A percentile compares a stretch with the other conserved stretches of the same genome.
These are phyloP conservation scores for Myxozyma nipponensis DNA, from an alignment of 805 yeast genomes.

Conservation along the genomic window DNA sequence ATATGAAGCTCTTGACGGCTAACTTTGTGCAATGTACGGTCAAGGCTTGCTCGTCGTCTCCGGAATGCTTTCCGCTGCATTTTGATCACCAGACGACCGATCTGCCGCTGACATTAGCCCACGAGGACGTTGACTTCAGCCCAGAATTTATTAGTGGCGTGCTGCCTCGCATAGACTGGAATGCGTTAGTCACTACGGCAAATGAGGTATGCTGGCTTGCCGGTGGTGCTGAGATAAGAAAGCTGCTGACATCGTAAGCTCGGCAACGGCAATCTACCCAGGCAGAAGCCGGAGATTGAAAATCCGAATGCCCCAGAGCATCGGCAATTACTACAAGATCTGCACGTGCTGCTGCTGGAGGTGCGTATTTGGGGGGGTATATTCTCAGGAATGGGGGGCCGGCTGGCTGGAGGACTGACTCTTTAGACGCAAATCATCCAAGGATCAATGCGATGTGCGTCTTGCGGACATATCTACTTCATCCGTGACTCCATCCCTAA, in stretches of 20 bases:
- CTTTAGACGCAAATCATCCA: slow-evolving; percentile 68
- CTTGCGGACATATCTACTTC: slow-evolving; percentile 82
- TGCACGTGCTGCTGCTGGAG: slow-evolving; percentile 75
- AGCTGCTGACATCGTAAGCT: slow-evolving; percentile 5
- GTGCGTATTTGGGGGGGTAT: slow-evolving; percentile 26
- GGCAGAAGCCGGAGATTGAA: slow-evolving; percentile 40
- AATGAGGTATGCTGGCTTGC: slow-evolving; percentile 48
- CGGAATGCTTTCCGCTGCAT: slow-evolving; percentile 74
- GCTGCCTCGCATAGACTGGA: slow-evolving; percentile 83
- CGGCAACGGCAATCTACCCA: slow-evolving; percentile 32
- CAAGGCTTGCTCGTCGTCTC: slow-evolving; percentile 68
- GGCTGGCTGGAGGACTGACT: too few species aligned
- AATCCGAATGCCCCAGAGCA: slow-evolving; percentile 47
- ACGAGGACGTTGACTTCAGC: slow-evolving; percentile 74
- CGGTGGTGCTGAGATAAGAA: neutral
- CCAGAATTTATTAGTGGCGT: slow-evolving; percentile 75
- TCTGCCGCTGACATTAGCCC: slow-evolving; percentile 56
- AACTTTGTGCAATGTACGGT: slow-evolving; percentile 94
- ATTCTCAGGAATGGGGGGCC: too few species aligned
- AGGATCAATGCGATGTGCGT: slow-evolving; percentile 84
- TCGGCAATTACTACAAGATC: slow-evolving; percentile 60
- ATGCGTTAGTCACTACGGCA: slow-evolving; percentile 74
- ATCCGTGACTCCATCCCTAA: slow-evolving; percentile 93
- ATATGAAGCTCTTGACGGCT: slow-evolving; percentile 96
- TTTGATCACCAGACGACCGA: slow-evolving; percentile 44